Percentiles rank a stretch among this genome's conserved stretches.
These are phyloP conservation scores for Arthroderma sp. DNA, from an alignment of 2,329 filamentous ascomycete genomes.

Conservation along the genomic window DNA sequence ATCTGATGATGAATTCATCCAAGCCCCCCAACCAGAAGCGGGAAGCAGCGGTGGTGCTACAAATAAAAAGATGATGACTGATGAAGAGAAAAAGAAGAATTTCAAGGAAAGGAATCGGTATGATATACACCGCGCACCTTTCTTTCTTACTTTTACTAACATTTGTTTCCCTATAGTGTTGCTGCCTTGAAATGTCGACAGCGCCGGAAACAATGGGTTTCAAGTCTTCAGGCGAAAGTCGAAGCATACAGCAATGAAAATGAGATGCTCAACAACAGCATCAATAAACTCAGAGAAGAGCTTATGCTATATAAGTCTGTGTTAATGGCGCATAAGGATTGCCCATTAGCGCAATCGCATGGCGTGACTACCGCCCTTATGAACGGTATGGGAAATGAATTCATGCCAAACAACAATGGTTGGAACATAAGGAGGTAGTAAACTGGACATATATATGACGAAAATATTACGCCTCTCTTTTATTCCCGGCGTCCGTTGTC, in stretches of 20 bases:
- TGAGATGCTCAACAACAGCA: constrained; percentile 69
- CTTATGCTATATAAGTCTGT: constrained; percentile 91
- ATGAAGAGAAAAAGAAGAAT: constrained; percentile 96
- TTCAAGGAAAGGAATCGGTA: constrained; percentile 95
- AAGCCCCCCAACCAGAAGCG: constrained; percentile 40
- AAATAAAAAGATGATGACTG: constrained; percentile 72
- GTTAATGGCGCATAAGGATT: constrained; percentile 88
- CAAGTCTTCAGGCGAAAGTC: constrained; percentile 86
- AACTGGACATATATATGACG: too few species aligned
- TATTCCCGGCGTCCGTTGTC: too few species aligned
- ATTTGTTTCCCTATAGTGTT: constrained; percentile 45
- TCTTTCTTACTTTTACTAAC: constrained; percentile 19
- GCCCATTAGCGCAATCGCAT: constrained; percentile 80
- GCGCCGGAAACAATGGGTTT: constrained; percentile 97
- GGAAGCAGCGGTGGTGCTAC: constrained; percentile 11
- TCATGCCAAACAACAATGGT: too few species aligned
- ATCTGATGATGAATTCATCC: constrained; percentile 36
- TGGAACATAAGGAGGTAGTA: too few species aligned
- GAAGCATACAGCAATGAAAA: constrained; percentile 89
- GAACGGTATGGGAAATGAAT: constrained; percentile 7
- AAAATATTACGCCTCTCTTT: too few species aligned
- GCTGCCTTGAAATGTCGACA: constrained; percentile 94
- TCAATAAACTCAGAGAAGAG: constrained; percentile 76
- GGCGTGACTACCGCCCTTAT: constrained; percentile 39
- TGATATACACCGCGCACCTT: constrained; percentile 19